Evolutionary conservation across 805 yeast species (phyloP).

Genomic region (Saccharomycopsis sp.): DNA sequence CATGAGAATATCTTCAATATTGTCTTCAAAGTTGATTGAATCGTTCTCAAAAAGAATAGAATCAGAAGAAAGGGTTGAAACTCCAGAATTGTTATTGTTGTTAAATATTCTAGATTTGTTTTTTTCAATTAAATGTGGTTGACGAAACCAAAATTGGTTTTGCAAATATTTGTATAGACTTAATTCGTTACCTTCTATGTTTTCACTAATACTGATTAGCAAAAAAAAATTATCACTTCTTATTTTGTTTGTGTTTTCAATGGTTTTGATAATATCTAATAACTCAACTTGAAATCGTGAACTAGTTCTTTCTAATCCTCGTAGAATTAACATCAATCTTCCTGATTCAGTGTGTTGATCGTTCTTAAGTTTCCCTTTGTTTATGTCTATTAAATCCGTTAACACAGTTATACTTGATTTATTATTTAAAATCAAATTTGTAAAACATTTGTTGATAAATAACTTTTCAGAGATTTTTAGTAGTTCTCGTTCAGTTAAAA

Average conservation of each 20-base stretch:
- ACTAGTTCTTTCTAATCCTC: slow-evolving; percentile 14
- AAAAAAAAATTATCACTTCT: slow-evolving; percentile 15
- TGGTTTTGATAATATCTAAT: slow-evolving; percentile 15
- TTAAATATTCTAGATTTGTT: background rate
- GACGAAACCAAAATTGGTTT: slow-evolving; percentile 26
- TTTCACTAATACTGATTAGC: slow-evolving; percentile 21
- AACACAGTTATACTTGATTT: background rate
- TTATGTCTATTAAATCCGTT: background rate
- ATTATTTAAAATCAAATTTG: slow-evolving; percentile 3
- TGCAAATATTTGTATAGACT: slow-evolving; percentile 19
- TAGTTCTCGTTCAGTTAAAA: slow-evolving; percentile 10
- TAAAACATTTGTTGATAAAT: background rate
- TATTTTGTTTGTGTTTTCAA: background rate
- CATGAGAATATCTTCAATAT: slow-evolving; percentile 3
- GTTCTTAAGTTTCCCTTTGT: background rate
- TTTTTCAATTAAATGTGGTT: slow-evolving; percentile 20
- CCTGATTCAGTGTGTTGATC: background rate
- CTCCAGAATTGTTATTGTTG: background rate
- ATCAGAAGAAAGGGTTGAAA: background rate
- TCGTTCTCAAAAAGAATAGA: background rate
- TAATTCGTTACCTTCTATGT: slow-evolving; percentile 18
- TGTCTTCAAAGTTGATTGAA: background rate
- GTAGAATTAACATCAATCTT: slow-evolving; percentile 6
- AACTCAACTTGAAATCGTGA: slow-evolving; percentile 13
- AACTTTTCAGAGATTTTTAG: slow-evolving; percentile 1